A percentile compares a stretch with the other conserved stretches of the same genome.
Conservation (phyloP, 768 basidiomycete genomes). For the Hygrophorus russula region DNA sequence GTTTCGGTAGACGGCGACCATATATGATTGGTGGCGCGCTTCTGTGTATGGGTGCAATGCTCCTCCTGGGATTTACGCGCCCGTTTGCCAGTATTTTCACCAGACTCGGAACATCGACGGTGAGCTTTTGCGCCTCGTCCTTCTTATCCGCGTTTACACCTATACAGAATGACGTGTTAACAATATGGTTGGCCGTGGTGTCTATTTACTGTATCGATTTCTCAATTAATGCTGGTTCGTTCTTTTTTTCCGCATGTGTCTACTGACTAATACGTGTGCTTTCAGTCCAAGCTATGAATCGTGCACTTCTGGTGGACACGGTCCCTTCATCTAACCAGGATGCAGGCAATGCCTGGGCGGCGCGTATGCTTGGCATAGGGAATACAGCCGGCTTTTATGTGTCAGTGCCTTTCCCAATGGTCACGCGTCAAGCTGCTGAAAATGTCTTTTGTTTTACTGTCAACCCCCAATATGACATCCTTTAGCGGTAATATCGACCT, state of each 20-base stretch:
- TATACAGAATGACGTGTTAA: conserved; percentile 48
- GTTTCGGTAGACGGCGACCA: conserved; percentile 77
- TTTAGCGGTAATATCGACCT: conserved; percentile 74
- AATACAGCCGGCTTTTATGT: conserved; percentile 82
- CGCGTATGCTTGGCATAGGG: conserved; percentile 82
- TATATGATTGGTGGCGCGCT: conserved; percentile 69
- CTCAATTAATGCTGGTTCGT: conserved; percentile 37
- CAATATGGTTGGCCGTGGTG: conserved; percentile 66
- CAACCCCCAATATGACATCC: conserved; percentile 5
- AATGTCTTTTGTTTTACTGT: conserved; percentile 75
- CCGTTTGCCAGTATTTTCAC: conserved; percentile 47
- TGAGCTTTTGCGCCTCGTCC: conserved; percentile 10
- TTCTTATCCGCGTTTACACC: neutral
- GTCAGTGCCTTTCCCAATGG: conserved; percentile 31
- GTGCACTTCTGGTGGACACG: conserved; percentile 82
- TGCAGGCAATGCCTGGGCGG: conserved; percentile 90
- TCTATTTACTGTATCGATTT: conserved; percentile 46
- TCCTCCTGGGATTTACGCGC: conserved; percentile 76
- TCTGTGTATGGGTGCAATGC: conserved; percentile 59
- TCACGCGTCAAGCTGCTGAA: conserved; percentile 36
- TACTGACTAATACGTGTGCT: conserved; percentile 4
- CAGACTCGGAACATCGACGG: conserved; percentile 17
- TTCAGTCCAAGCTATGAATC: conserved; percentile 79
- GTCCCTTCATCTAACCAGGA: conserved; percentile 68
- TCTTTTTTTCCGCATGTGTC: neutral